phyloP scores from a whole-genome alignment of 2,329 filamentous ascomycete species.

The Gaeumannomyces tritici region DNA sequence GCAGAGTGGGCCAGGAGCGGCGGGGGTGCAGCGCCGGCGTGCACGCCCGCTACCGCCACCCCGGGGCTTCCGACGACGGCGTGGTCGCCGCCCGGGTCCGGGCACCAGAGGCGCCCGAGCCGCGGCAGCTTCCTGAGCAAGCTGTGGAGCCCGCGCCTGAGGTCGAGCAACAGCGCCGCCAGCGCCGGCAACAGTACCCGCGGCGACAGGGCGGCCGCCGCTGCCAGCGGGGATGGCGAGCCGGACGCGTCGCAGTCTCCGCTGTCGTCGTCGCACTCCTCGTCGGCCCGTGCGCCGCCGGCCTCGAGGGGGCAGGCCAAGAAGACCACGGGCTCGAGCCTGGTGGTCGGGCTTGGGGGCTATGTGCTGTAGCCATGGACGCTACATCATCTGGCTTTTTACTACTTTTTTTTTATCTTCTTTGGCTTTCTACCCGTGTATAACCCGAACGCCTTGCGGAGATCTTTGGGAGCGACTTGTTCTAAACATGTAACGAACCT shows the following conservation, averaged over 20 bases:
- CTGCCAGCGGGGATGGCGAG: neutral
- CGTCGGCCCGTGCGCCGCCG: neutral
- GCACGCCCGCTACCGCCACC: neutral
- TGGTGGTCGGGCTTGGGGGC: conserved; percentile 1
- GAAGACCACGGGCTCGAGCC: neutral
- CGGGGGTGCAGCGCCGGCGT: too few species aligned
- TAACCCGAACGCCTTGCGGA: neutral
- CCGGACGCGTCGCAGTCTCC: neutral
- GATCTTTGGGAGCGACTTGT: neutral
- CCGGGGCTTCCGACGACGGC: neutral
- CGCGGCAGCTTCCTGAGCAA: neutral
- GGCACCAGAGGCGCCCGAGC: neutral
- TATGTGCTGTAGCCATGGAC: neutral
- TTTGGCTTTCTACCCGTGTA: neutral
- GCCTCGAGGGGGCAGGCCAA: neutral
- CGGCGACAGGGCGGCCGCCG: neutral
- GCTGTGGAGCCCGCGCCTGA: conserved; percentile 2
- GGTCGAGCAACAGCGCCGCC: neutral
- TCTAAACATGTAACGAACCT: neutral
- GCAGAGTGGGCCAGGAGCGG: neutral
- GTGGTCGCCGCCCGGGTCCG: neutral
- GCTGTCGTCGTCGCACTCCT: neutral
- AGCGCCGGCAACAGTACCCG: neutral
- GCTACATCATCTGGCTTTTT: neutral
- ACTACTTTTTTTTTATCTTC: neutral